Evolutionary conservation across 768 basidiomycete species (phyloP).

Genomic region (Hortiboletus flavorubellus): DNA sequence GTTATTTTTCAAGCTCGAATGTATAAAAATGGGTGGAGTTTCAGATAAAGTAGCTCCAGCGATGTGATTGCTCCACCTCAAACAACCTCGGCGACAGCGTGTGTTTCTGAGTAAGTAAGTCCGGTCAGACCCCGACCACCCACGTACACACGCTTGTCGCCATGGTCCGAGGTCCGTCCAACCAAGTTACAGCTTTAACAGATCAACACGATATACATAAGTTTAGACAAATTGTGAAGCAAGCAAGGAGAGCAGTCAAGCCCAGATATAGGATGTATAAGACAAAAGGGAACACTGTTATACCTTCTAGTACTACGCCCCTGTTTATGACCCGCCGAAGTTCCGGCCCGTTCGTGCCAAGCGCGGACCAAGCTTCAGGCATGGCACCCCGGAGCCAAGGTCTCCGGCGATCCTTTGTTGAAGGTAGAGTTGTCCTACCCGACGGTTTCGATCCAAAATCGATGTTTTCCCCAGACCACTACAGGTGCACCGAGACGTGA

Average conservation of each 20-base stretch:
- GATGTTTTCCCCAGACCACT: conserved; percentile 33
- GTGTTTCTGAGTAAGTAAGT: neutral
- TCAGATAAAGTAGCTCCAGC: conserved; percentile 18
- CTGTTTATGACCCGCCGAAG: neutral
- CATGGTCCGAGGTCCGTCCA: neutral
- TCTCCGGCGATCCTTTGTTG: neutral
- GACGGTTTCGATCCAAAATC: conserved; percentile 2
- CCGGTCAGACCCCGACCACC: conserved; percentile 26
- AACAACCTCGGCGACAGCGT: conserved; percentile 21
- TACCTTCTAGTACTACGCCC: neutral
- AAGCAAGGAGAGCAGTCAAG: neutral
- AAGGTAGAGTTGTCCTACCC: neutral
- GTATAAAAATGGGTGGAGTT: conserved; percentile 26
- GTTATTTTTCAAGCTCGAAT: conserved; percentile 12
- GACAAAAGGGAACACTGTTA: neutral
- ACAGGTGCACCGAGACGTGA: neutral
- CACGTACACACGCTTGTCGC: neutral
- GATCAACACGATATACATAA: neutral
- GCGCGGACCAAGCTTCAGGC: neutral
- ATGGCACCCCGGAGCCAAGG: neutral
- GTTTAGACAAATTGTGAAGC: neutral
- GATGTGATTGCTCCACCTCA: conserved; percentile 23
- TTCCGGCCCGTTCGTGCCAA: neutral
- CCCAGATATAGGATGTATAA: neutral
- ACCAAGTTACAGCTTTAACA: neutral